Conservation (phyloP, 2,329 filamentous ascomycete genomes). For the Aspergillus vadensis region DNA sequence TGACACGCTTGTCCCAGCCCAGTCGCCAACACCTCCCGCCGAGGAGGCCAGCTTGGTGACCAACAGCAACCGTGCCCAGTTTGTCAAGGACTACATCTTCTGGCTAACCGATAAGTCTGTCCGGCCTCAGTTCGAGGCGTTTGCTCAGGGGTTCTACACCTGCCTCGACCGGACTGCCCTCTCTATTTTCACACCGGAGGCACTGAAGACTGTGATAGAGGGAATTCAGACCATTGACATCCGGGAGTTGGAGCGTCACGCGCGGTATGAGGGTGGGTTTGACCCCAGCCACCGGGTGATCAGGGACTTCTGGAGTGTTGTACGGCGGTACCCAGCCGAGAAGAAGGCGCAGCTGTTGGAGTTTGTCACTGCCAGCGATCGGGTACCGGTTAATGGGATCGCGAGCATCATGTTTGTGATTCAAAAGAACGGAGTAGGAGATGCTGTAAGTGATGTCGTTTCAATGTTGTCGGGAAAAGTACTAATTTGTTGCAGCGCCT, state of each 20-base stretch:
- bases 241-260: constrained; percentile 66
- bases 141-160: constrained; percentile 75
- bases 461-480: neutral
- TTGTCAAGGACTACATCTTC: constrained; percentile 79
- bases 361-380: constrained; percentile 91
- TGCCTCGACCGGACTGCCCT: constrained; percentile 73
- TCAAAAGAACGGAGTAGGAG: constrained; percentile 71
- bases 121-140: constrained; percentile 74
- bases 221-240: constrained; percentile 81
- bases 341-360: constrained; percentile 79
- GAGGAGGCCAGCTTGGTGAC: constrained; percentile 73
- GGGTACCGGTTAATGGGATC: constrained; percentile 84
- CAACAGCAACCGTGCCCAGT: constrained; percentile 73
- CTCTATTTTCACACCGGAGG: constrained; percentile 67
- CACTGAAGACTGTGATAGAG: constrained; percentile 78
- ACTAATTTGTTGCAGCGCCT: constrained; percentile 48
- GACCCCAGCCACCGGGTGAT: constrained; percentile 69
- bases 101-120: constrained; percentile 82
- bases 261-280: constrained; percentile 80
- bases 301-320: constrained; percentile 80
- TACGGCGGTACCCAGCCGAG: constrained; percentile 62
- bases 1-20: constrained; percentile 25
- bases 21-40: constrained; percentile 34
- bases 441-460: constrained; percentile 41
- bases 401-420: constrained; percentile 81